Evolutionary conservation across 768 basidiomycete genomes (phyloP).

Genomic region (Termitomyces sp.): DNA sequence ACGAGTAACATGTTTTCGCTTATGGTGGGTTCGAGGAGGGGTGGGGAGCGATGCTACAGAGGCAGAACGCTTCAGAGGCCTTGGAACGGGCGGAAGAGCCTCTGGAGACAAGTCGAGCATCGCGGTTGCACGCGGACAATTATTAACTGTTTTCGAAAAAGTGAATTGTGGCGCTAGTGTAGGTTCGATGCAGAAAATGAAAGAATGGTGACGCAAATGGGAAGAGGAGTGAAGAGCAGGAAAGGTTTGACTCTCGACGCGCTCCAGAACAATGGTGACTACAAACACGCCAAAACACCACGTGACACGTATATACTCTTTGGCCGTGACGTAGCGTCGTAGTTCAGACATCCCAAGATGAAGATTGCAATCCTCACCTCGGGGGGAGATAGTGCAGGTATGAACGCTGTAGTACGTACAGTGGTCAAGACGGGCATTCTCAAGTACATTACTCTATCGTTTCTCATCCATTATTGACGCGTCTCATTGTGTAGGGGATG

Average conservation of each 20-base stretch:
- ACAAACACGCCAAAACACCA: not conserved
- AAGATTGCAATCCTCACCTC: constrained; percentile 94
- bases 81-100: constrained; percentile 26
- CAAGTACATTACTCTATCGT: constrained; percentile 43
- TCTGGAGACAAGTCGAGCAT: constrained; percentile 33
- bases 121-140: not conserved
- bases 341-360: constrained; percentile 36
- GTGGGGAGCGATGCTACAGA: constrained; percentile 65
- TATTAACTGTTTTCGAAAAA: constrained; percentile 7
- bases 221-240: not conserved
- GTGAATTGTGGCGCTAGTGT: not conserved
- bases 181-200: not conserved
- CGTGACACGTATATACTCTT: not conserved
- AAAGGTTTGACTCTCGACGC: not conserved
- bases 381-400: constrained; percentile 97
- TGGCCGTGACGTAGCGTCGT: not conserved
- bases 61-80: constrained; percentile 57
- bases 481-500: constrained; percentile 63
- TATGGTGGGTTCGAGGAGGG: constrained; percentile 57
- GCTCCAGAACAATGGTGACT: not conserved
- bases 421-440: constrained; percentile 92
- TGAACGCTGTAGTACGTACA: constrained; percentile 93
- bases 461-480: not conserved
- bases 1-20: constrained; percentile 34
- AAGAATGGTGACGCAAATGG: not conserved